Evolutionary conservation across 73 alveolate genomes (phyloP).

Genomic region (Effrenium voratum): DNA sequence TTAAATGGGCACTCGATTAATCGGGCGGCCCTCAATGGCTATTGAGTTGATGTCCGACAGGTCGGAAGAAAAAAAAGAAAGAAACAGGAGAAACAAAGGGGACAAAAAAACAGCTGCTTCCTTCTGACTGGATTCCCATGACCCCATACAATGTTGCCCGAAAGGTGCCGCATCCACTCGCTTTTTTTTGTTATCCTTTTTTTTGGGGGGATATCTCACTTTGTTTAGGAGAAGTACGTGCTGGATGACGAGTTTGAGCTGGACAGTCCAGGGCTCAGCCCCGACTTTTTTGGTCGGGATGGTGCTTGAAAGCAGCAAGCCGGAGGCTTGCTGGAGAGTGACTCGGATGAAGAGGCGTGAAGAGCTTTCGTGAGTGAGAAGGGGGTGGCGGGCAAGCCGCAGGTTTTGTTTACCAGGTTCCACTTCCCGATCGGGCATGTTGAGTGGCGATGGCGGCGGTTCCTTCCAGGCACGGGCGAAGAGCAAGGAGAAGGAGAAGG

Average conservation of each 20-base stretch:
- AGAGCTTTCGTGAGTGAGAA: background rate
- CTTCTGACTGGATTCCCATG: too few relatives aligned
- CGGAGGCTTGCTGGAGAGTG: background rate
- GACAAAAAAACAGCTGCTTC: too few relatives aligned
- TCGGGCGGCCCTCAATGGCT: too few relatives aligned
- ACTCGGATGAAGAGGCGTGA: constrained; percentile 49
- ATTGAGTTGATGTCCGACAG: too few relatives aligned
- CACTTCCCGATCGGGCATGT: background rate
- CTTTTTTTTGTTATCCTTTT: background rate
- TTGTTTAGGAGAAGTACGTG: background rate
- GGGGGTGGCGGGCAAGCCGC: background rate
- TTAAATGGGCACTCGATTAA: too few relatives aligned
- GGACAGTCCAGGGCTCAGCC: too few relatives aligned
- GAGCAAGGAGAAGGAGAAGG: background rate
- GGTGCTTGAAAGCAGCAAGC: background rate
- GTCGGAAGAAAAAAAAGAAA: too few relatives aligned
- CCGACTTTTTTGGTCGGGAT: too few relatives aligned
- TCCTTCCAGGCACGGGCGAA: background rate
- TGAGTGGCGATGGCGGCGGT: background rate
- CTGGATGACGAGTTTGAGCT: too few relatives aligned
- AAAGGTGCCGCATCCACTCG: too few relatives aligned
- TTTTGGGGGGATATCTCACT: background rate
- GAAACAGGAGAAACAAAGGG: too few relatives aligned
- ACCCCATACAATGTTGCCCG: too few relatives aligned
- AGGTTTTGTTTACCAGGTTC: background rate